Base-by-base conservation (phyloP, 2,329 filamentous ascomycete species). In the Drechslera avenae region DNA sequence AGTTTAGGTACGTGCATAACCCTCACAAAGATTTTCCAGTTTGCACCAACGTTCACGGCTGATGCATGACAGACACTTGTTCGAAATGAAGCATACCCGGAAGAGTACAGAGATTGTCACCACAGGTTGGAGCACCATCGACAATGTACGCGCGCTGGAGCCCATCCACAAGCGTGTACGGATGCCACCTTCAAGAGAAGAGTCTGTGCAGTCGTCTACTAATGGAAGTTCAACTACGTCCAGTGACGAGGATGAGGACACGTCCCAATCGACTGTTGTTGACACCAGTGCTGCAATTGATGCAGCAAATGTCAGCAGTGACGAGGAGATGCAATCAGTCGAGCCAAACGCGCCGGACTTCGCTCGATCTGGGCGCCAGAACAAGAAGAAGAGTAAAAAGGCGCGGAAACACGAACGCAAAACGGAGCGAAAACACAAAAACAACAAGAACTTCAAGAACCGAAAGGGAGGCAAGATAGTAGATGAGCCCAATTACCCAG, bases 1-100 rank as follows among this genome's bases (percentile, higher is more conserved):
- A 86, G 85, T 69, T 71, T 9, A 41, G 52, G 51, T 54, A 46
- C 14, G 46, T 42, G n/a, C 9, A 44, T 17, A 26, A 21, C 5
- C 3, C n/a, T n/a, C n/a, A 3, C 14, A 13, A 2, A 1, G 6
- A 10, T 32, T 18, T 2, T 28, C 9, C 10, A 28, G 9, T 10
- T 4, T 10, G 12, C 7, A 12, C 12, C 9, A 16, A 3, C 3
- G 9, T 21, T 32, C 13, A 18, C 21, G 34, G 26, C 42, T 51
- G 9, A 51, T 32, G 12, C 14, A 14, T 12, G 4, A 37, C 5
- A 63, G 66, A 4, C 56, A 62, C 6, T 76, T 97, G 13, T 97
- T 97, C 67, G 84, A 89, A 12, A 75, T 96, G 59, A 85, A 86
- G 67, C 88, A 89, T 64, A 85, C 87, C 54, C 67, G 71, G 26